Evolutionary conservation across 108 stramenopile genomes (phyloP), one percentile per base, ranked within the genome.

Genomic region (Mayamaea pseudoterrestris): DNA sequence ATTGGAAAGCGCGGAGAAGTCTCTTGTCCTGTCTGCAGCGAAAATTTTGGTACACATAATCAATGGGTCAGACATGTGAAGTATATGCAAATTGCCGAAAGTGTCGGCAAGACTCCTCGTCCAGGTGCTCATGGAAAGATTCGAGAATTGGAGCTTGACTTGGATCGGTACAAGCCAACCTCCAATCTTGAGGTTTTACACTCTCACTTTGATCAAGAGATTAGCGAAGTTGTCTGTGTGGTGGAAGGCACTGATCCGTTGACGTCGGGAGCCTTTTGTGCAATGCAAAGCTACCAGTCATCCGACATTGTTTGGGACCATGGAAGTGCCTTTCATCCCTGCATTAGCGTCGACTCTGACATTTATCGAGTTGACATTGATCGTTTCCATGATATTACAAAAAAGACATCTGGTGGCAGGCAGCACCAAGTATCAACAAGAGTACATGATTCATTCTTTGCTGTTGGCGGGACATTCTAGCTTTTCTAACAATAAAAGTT

Each of bases 231-330:
- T 43, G 53, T 79, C 12, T 57, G 59, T 14, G 82, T 79, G 5
- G 61, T 83, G 18, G 81, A 83, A 48, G 81, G 67, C 8, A 78
- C 78, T 54, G 65, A 69, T 53, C 75, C 82, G 8, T 55, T 72
- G 41, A 42, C 59, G 16, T 66, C 61, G 1, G 79, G 74, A 36
- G 73, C 74, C 12, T 80, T 85, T 42, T 74, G 83, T 44, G 78
- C 83, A 13, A 27, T 81, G 18, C 89, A 90, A 48, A 67, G 64
- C 2, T 84, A 90, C 61, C 78, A 63, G 29, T 48, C 57, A 22
- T 76, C 80, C 14, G 81, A 90, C 48, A 80, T 90, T 47, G 75
- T 60, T 24, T 90, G 71, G 55, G 47, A 34, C 3, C n/a, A 30
- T 5, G 14, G 17, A 34, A 16, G 31, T 7, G 5, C 17, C 29